phyloP scores from a whole-genome alignment of 225 moss, liverwort and hornwort genomes.

The Antitrichia curtipendula region DNA sequence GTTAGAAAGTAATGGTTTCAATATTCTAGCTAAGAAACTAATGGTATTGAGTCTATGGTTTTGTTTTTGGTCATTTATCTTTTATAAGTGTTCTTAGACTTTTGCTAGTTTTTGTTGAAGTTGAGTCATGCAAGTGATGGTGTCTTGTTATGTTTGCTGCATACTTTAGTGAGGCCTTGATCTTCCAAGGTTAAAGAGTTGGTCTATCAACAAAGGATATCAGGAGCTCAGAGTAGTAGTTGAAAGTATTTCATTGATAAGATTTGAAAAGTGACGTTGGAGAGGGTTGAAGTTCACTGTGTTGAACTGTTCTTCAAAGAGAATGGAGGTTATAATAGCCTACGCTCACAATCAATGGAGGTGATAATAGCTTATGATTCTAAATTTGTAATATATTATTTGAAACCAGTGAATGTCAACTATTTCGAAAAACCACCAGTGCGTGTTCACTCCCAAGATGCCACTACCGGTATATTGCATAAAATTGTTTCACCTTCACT shows the following conservation, averaged over 20 bases:
- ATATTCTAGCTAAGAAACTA: too few relatives aligned
- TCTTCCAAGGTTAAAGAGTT: rapidly evolving
- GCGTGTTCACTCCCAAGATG: too few relatives aligned
- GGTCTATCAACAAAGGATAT: background rate
- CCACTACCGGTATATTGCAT: rapidly evolving
- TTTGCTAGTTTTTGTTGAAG: background rate
- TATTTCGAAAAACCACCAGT: background rate
- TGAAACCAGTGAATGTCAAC: background rate
- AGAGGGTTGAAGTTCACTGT: background rate
- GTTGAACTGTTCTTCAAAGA: background rate
- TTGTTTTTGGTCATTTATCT: background rate
- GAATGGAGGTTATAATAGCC: background rate
- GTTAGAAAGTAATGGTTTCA: too few relatives aligned
- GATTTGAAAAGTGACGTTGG: background rate
- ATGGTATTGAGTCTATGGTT: background rate
- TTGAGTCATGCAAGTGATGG: background rate
- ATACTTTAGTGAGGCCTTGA: background rate
- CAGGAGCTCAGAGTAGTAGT: background rate
- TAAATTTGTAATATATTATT: too few relatives aligned
- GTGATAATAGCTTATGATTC: background rate
- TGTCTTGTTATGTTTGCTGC: background rate
- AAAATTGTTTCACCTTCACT: background rate
- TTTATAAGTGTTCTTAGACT: background rate
- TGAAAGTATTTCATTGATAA: background rate
- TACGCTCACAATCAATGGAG: too few relatives aligned